Evolutionary conservation across 2,329 filamentous ascomycete genomes (phyloP).

Genomic region (Apiospora hydei): DNA sequence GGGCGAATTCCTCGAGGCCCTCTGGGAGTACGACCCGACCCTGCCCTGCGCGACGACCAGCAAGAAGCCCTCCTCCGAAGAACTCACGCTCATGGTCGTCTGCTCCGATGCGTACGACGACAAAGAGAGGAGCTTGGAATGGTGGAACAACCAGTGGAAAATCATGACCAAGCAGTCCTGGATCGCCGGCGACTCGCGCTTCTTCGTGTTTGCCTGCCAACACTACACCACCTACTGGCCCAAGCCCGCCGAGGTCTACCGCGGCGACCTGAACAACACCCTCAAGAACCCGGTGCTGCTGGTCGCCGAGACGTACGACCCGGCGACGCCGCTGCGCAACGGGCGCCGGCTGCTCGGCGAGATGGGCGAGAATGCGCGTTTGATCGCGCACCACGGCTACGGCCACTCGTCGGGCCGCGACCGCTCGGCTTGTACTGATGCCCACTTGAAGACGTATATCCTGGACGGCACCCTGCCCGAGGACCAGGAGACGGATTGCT

Average conservation of each 20-base stretch:
- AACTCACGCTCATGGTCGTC: slow-evolving; percentile 51
- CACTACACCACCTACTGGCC: slow-evolving; percentile 56
- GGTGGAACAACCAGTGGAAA: slow-evolving; percentile 55
- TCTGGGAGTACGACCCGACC: slow-evolving; percentile 53
- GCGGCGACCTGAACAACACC: slow-evolving; percentile 52
- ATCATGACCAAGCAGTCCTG: slow-evolving; percentile 55
- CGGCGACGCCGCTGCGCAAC: slow-evolving; percentile 57
- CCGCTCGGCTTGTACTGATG: slow-evolving; percentile 53
- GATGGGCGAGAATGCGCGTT: slow-evolving; percentile 56
- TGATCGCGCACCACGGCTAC: slow-evolving; percentile 58
- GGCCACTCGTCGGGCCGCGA: slow-evolving; percentile 54
- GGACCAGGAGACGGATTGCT: slow-evolving; percentile 53
- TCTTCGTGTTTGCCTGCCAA: slow-evolving; percentile 53
- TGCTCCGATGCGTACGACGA: slow-evolving; percentile 56
- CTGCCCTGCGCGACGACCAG: slow-evolving; percentile 38
- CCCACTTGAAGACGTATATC: slow-evolving; percentile 49
- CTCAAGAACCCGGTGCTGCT: slow-evolving; percentile 54
- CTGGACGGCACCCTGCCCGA: slow-evolving; percentile 49
- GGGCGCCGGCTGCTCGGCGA: slow-evolving; percentile 51
- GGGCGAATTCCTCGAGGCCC: slow-evolving; percentile 46
- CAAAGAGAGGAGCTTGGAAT: slow-evolving; percentile 49
- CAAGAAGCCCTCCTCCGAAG: slow-evolving; percentile 43
- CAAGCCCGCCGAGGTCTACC: slow-evolving; percentile 53
- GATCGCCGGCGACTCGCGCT: slow-evolving; percentile 56
- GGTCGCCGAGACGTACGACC: slow-evolving; percentile 58